phyloP scores from a whole-genome alignment of 2,329 filamentous ascomycete genomes.

The Acarospora socialis region DNA sequence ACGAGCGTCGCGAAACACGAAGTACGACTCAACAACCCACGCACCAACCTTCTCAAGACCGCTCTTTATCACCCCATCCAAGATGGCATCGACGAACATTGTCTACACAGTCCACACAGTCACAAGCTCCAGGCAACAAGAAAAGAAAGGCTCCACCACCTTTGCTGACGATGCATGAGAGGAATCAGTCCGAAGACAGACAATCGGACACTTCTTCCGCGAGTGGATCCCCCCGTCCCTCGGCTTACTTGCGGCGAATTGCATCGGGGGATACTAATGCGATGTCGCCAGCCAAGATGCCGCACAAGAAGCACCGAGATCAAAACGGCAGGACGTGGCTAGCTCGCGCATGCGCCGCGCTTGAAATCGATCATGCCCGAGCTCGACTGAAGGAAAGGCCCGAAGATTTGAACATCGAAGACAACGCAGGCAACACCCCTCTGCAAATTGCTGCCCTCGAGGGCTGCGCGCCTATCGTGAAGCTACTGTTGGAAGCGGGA shows the following conservation, averaged over 20 bases:
- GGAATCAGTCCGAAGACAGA: constrained; percentile 32
- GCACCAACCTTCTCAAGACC: constrained; percentile 15
- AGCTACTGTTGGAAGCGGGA: constrained; percentile 68
- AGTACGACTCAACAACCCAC: constrained; percentile 18
- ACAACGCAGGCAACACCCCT: constrained; percentile 93
- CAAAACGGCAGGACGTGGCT: constrained; percentile 83
- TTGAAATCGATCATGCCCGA: constrained; percentile 67
- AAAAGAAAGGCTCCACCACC: constrained; percentile 23
- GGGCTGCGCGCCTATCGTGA: constrained; percentile 74
- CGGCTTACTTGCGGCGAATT: constrained; percentile 27
- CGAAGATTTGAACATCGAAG: constrained; percentile 74
- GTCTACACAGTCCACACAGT: constrained; percentile 16
- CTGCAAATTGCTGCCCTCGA: constrained; percentile 85
- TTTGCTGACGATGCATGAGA: constrained; percentile 25
- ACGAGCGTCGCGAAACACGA: constrained; percentile 18
- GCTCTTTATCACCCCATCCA: constrained; percentile 18
- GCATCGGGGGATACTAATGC: constrained; percentile 29
- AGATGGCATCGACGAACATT: constrained; percentile 15
- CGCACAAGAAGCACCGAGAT: constrained; percentile 77
- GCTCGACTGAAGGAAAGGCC: constrained; percentile 62
- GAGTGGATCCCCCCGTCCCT: constrained; percentile 29
- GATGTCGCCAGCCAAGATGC: constrained; percentile 54
- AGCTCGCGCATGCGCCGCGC: constrained; percentile 77
- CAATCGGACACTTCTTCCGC: constrained; percentile 30
- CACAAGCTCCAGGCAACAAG: constrained; percentile 20